Evolutionary conservation across 306 rosid genomes (phyloP).

Genomic region (Luffa acutangula): DNA sequence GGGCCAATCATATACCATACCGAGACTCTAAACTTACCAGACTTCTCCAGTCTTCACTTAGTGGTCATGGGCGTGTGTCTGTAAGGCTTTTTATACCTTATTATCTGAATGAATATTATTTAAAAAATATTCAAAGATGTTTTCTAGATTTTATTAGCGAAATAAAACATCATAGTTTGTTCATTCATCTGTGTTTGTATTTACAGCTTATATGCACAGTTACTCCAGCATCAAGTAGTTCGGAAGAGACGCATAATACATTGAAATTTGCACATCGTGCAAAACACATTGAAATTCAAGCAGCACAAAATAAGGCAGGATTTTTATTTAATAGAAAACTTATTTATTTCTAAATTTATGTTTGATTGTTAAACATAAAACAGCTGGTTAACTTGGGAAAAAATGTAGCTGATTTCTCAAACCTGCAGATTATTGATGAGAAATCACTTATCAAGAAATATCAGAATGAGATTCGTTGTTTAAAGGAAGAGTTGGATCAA

Average conservation of each 20-base stretch:
- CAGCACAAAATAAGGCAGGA: slow-evolving; percentile 83
- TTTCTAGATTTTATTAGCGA: slow-evolving; percentile 1
- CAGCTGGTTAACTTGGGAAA: slow-evolving; percentile 1
- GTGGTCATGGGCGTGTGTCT: slow-evolving; percentile 98
- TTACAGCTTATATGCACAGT: slow-evolving; percentile 92
- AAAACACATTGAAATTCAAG: slow-evolving; percentile 90
- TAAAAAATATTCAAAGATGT: not conserved
- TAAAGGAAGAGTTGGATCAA: slow-evolving; percentile 89
- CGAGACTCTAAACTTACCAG: slow-evolving; percentile 96
- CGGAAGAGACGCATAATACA: slow-evolving; percentile 95
- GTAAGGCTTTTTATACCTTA: slow-evolving; percentile 44
- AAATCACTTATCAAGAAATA: slow-evolving; percentile 96
- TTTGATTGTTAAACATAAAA: slow-evolving; percentile 10
- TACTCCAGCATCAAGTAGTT: slow-evolving; percentile 94
- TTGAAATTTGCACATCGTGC: slow-evolving; percentile 97
- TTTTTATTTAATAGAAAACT: not conserved
- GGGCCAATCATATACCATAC: slow-evolving; percentile 87
- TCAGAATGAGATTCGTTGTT: slow-evolving; percentile 77
- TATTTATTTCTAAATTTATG: slow-evolving; percentile 6
- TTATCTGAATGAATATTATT: slow-evolving; percentile 14
- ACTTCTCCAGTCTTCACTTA: slow-evolving; percentile 87
- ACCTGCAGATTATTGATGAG: slow-evolving; percentile 93
- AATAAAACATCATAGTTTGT: slow-evolving; percentile 14
- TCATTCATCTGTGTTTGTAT: slow-evolving; percentile 17
- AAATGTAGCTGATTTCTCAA: slow-evolving; percentile 3